A percentile compares a stretch with the other conserved stretches of the same genome.
These are phyloP conservation scores for Trypanosomatidae sp. DNA, from an alignment of 208 protist genomes.

Conservation along the genomic window DNA sequence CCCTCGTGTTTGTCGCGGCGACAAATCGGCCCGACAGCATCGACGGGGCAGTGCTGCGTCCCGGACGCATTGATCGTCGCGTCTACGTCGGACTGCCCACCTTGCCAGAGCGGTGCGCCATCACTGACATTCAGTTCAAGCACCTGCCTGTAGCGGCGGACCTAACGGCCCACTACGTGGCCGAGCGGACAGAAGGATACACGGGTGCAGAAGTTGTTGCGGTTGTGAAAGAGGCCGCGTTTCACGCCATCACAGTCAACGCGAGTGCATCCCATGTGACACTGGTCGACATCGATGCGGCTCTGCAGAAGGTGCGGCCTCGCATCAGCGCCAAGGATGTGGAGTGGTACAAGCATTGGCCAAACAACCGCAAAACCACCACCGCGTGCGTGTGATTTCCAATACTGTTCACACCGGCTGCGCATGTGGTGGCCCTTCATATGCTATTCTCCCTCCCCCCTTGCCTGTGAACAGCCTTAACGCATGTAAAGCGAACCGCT, in stretches of 20 bases:
- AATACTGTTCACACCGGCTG: neutral
- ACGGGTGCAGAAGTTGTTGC: conserved; percentile 94
- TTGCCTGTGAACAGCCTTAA: neutral
- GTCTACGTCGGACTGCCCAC: conserved; percentile 94
- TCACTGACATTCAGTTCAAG: conserved; percentile 81
- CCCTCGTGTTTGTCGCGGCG: conserved; percentile 95
- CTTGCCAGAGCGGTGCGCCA: conserved; percentile 66
- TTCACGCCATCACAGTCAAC: conserved; percentile 78
- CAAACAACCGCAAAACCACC: neutral
- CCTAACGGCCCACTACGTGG: conserved; percentile 59
- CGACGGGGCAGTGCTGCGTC: conserved; percentile 91
- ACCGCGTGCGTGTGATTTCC: neutral
- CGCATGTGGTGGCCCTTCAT: neutral
- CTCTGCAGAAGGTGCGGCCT: conserved; percentile 56
- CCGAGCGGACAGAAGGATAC: conserved; percentile 76
- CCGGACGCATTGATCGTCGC: conserved; percentile 91
- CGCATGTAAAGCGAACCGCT: neutral
- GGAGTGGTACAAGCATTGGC: conserved; percentile 68
- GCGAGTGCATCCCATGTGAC: conserved; percentile 38
- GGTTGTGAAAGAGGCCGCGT: conserved; percentile 91
- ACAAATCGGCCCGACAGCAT: conserved; percentile 93
- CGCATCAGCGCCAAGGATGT: conserved; percentile 49
- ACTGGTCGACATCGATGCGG: conserved; percentile 50
- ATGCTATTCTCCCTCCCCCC: neutral
- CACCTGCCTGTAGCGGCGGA: conserved; percentile 53